Base-by-base conservation (phyloP, 2,329 filamentous ascomycete species). In the Stagonosporopsis tanaceti region DNA sequence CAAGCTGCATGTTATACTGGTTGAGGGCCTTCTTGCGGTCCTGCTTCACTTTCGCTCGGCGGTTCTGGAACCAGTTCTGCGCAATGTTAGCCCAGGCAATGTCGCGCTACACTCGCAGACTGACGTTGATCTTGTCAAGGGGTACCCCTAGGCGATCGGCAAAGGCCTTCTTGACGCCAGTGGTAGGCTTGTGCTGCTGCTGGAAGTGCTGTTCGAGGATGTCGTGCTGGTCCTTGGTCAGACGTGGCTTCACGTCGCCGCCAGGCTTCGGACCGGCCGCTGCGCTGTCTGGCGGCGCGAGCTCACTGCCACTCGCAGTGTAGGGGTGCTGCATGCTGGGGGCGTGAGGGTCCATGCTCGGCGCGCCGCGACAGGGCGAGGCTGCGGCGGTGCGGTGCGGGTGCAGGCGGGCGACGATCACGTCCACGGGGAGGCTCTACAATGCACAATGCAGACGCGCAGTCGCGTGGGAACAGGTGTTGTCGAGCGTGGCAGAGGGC, bases 51-150 rank as follows among this genome's bases (percentile, higher is more conserved):
- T 83, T 83, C 51, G 81, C 81, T 59, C 81, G 68, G 46, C 81
- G 79, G 65, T 83, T 83, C 67, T 83, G 81, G 63, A 83, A 83
- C 81, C 81, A 83, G 65, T 83, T 83, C 81, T 83, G 62, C 53
- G 17, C 27, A 34, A 25, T 40, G 64, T 80, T 72, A 80, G 77
- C 67, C 25, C 24, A 3, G 7, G 34, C 22, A 17, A 20, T 22
- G 14, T 28, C 34, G 20, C 35, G 27, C 32, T 11, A 38, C 32
- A 15, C 20, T 17, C n/a, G 48, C n/a, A 41, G 20, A 78, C 80
- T 71, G 68, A 82, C 81, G 62, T 83, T 83, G 70, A 83, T 80
- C 74, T 83, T 83, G 70, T 83, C 81, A 54, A 83, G 70, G 34
- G 81, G 80, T 27, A 83, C 80, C 45, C 76, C 76, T 27, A 83